Evolutionary conservation across 257 asterid genomes (phyloP), one percentile per base, ranked within the genome.

Genomic region (Paulownia fortunei): DNA sequence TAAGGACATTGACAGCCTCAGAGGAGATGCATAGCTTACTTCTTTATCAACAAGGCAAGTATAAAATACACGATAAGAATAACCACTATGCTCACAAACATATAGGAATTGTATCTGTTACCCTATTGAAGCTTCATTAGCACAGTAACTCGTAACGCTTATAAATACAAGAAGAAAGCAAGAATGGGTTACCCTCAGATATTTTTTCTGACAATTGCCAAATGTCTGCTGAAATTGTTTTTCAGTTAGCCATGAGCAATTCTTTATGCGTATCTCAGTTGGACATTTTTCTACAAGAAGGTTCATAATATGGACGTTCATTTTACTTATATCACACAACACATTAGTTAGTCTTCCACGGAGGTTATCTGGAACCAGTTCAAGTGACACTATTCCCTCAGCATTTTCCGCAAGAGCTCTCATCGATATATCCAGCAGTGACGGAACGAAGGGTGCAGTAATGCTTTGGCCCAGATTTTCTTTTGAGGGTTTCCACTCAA

Each of bases 191-290:
- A 94, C 98, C 94, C 44, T 82, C 89, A 94, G 86, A 55, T 79
- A 76, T 21, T 77, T 80, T 19, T 84, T 70, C 77, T 84, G 81
- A 24, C 87, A 80, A 59, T 77, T 82, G 62, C 62, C 60, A 79
- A 94, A 86, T 55, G 84, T 55, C 82, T 79, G 76, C 58, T 67
- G 78, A 64, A 90, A 89, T 64, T 84, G 85, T 24, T 81, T 60
- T n/a, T 92, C 97, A 39, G 89, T 85, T 55, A 94, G 79, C 95
- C 95, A 92, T 13, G 96, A 84, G 79, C 90, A 87, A 63, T 92
- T 89, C 74, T 92, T 92, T 67, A 94, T 15, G 55, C 88, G 84
- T 82, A 94, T 82, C 81, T 87, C 91, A 37, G 89, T 86, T 67
- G 98, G 97, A 68, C 86, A 80, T 82, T 93, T 93, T 83, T 83